Evolutionary conservation across 257 asterid genomes (phyloP).

Genomic region (Misopates orontium): DNA sequence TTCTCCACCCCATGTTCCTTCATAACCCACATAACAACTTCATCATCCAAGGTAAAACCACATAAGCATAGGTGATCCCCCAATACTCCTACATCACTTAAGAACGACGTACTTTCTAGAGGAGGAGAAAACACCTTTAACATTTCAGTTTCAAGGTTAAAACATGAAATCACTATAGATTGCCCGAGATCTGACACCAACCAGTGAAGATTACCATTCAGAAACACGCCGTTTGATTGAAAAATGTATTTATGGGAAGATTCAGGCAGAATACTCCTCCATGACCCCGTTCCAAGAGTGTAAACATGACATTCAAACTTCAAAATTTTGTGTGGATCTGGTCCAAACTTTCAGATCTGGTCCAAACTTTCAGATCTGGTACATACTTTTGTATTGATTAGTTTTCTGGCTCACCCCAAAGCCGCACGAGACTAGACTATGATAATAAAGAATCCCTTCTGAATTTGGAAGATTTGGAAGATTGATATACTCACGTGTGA

Average conservation of each 20-base stretch:
- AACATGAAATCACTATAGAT: conserved; percentile 21
- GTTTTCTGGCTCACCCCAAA: conserved; percentile 38
- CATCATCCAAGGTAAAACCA: conserved; percentile 27
- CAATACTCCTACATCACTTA: conserved; percentile 13
- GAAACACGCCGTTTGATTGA: conserved; percentile 12
- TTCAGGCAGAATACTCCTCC: conserved; percentile 27
- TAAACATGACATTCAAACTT: conserved; percentile 34
- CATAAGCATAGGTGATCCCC: conserved; percentile 24
- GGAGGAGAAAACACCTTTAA: conserved; percentile 29
- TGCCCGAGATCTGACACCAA: conserved; percentile 27
- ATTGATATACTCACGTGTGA: conserved; percentile 32
- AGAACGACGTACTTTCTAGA: neutral
- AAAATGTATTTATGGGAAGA: neutral
- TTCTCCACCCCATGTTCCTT: conserved; percentile 43
- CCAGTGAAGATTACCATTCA: conserved; percentile 54
- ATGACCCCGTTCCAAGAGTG: conserved; percentile 46
- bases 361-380: neutral
- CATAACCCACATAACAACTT: conserved; percentile 48
- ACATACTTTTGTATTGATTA: conserved; percentile 2
- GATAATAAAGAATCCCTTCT: neutral
- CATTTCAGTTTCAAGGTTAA: conserved; percentile 40
- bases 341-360: too few relatives aligned
- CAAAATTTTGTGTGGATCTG: neutral
- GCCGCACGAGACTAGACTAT: conserved; percentile 32
- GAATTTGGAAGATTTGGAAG: conserved; percentile 31